Conservation (phyloP, 2,329 filamentous ascomycete species). For the Didymella arachidicola region DNA sequence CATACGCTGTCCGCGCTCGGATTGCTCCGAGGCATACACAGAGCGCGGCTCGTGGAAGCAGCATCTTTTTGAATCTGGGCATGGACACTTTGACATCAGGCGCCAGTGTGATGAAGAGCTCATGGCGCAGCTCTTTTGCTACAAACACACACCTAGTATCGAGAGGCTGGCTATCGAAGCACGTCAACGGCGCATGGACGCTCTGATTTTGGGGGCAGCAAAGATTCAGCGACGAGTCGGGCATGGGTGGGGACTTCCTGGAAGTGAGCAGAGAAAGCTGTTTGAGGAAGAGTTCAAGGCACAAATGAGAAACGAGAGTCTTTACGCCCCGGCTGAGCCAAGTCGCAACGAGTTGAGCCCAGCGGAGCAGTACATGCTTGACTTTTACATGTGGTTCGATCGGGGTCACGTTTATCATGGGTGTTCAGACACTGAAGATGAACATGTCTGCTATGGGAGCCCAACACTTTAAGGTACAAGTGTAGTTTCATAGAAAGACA, state of each 20-base stretch:
- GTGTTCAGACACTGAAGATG: not conserved
- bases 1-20: conserved; percentile 15
- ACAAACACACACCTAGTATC: conserved; percentile 1
- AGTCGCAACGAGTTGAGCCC: not conserved
- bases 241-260: conserved; percentile 5
- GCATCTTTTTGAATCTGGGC: not conserved
- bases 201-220: not conserved
- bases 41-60: conserved; percentile 1
- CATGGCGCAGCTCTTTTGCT: not conserved
- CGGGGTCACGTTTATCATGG: not conserved
- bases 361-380: not conserved
- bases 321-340: not conserved
- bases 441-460: not conserved
- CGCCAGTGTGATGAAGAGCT: not conserved
- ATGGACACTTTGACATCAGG: not conserved
- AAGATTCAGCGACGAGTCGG: conserved; percentile 11
- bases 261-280: conserved; percentile 13
- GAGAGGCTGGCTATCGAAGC: not conserved
- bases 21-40: conserved; percentile 9
- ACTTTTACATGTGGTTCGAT: not conserved
- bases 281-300: conserved; percentile 13
- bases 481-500: too few relatives aligned
- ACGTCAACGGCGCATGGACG: not conserved
- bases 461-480: not conserved
- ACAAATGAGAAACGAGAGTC: conserved; percentile 6